phyloP scores from a whole-genome alignment of 306 rosid genomes.

The Cicer yamashitae region DNA sequence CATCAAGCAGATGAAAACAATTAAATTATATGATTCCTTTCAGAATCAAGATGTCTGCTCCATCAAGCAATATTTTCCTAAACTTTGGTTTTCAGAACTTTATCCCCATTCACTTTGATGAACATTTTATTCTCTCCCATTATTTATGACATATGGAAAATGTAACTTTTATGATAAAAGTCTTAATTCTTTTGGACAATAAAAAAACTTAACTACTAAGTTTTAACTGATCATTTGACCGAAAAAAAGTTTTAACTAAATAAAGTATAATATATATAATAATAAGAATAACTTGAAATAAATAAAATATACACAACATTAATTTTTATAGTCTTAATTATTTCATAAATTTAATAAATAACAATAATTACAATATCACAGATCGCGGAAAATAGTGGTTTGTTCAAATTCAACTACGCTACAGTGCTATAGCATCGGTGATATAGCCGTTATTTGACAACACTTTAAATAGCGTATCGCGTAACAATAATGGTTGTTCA shows the following conservation, averaged over 20 bases:
- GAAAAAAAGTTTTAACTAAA: background rate
- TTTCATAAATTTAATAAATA: background rate
- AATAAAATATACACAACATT: background rate
- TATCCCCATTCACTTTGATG: slow-evolving; percentile 22
- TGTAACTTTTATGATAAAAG: background rate
- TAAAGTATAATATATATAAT: background rate
- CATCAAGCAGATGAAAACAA: slow-evolving; percentile 11
- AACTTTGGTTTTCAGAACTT: slow-evolving; percentile 1
- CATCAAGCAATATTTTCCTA: slow-evolving; percentile 2
- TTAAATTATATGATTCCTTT: slow-evolving; percentile 19
- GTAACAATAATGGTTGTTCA: background rate
- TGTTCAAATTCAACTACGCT: background rate
- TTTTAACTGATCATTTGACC: background rate
- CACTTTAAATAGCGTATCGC: background rate
- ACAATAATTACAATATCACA: background rate
- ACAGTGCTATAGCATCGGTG: background rate
- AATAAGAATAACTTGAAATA: background rate
- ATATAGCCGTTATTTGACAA: background rate
- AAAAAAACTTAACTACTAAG: background rate
- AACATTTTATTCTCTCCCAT: slow-evolving; percentile 19
- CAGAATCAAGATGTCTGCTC: slow-evolving; percentile 1
- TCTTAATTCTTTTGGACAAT: background rate
- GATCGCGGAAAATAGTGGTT: background rate
- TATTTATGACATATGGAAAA: slow-evolving; percentile 33
- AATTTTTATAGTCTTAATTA: background rate